Base-by-base conservation (phyloP, 2,329 filamentous ascomycete species). In the Septoria petroselini region DNA sequence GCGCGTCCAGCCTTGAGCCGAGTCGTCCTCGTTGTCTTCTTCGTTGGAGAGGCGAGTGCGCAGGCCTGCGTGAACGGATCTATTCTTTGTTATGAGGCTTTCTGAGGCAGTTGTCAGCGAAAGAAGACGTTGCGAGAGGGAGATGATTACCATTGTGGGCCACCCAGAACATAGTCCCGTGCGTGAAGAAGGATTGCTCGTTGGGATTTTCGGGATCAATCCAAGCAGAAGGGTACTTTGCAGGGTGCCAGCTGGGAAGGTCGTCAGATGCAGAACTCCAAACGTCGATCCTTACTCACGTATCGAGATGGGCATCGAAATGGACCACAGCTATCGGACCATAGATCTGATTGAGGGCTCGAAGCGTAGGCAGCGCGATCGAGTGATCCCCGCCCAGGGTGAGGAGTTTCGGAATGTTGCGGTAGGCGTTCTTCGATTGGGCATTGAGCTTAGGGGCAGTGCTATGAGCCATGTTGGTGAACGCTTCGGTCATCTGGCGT, bases 131-230 rank as follows among this genome's bases (percentile, higher is more conserved):
- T 5, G 12, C 9, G 7, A n/a, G 11, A 2, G 7, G 7, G 17
- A 19, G 12, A 7, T 12, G 21, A 15, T 1, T 27, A 47, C 43
- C 43, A 23, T 83, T 82, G 41, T 84, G 83, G 4, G 90, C 90
- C 59, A 91, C 79, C 85, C 88, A 91, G 76, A 95, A 95, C 83
- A 95, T 93, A 59, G 82, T 88, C 3, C 91, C 90, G 69, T 95
- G 90, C 64, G 84, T 95, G 73, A 94, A 93, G 59, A 84, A 80
- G 2, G 81, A 78, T 67, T 88, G 86, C 52, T 81, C 77, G 2
- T 77, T 79, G 5, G 74, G 69, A 45, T 75, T 70, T 14, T 68
- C 63, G 1, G 66, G 60, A 50, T 76, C 72, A 9, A 76, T 66
- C 90, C 90, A 95, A 48, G 83, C 82, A 12, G 79, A 83, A 0